Evolutionary conservation across 805 yeast species (phyloP).

Genomic region (Hanseniaspora nectarophila): DNA sequence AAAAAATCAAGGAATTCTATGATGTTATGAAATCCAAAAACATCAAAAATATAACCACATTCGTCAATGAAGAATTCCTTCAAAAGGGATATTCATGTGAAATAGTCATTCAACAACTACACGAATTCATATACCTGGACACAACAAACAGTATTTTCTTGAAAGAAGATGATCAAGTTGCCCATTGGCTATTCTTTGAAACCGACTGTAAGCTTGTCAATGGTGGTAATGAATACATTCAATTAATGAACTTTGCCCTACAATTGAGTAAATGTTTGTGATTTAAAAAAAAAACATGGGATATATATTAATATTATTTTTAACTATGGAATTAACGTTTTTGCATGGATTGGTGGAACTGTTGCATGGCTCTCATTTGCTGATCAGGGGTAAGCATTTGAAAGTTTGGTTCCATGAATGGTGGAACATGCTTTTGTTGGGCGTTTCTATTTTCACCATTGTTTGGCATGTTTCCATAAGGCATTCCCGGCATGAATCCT

Average conservation of each 20-base stretch:
- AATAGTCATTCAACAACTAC: slow-evolving; percentile 59
- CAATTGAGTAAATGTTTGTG: slow-evolving; percentile 29
- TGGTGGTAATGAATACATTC: slow-evolving; percentile 85
- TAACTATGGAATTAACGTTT: not conserved
- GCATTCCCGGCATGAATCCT: slow-evolving; percentile 20
- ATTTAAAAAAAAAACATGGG: not conserved
- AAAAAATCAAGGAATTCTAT: slow-evolving; percentile 34
- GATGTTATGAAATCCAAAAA: slow-evolving; percentile 28
- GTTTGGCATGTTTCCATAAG: slow-evolving; percentile 21
- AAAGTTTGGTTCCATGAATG: slow-evolving; percentile 1
- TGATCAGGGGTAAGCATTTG: slow-evolving; percentile 18
- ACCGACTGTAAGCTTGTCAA: slow-evolving; percentile 63
- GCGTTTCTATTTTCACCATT: slow-evolving; percentile 18
- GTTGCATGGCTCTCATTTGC: slow-evolving; percentile 15
- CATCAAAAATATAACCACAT: slow-evolving; percentile 28
- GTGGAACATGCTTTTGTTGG: slow-evolving; percentile 21
- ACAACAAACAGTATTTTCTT: slow-evolving; percentile 23
- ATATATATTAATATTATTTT: not conserved
- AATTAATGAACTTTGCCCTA: slow-evolving; percentile 52
- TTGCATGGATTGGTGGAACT: slow-evolving; percentile 15
- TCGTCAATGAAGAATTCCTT: slow-evolving; percentile 39
- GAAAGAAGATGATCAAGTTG: slow-evolving; percentile 42
- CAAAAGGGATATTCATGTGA: slow-evolving; percentile 71
- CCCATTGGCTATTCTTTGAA: slow-evolving; percentile 56
- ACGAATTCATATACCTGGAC: slow-evolving; percentile 37